Evolutionary conservation across 352 stramenopile species (phyloP), one percentile per base, ranked within the genome.

Genomic region (Pythium aristosporum): DNA sequence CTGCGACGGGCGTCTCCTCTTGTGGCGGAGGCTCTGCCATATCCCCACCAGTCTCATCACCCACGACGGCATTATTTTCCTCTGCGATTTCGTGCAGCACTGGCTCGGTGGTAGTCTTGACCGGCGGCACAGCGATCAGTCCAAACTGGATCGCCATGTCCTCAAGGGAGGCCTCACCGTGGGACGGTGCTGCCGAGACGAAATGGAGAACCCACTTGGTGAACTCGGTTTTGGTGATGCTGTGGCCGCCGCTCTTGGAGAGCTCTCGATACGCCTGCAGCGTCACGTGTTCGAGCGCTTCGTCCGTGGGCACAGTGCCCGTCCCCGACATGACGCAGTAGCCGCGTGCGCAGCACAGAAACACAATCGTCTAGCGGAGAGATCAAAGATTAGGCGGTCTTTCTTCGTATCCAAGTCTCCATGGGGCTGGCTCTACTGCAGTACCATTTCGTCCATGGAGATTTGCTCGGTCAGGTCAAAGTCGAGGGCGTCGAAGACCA

Each of bases 391-490:
- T 30, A 30, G 25, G 5, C 5, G 25, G 25, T 30, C 25, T 30
- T 5, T 30, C 25, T 30, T 30, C 25, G 25, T n/a, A 30, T 5
- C 25, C 25, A 5, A 30, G 25, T 30, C 25, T 30, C 25, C 25
- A 30, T 30, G 25, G 25, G 25, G 25, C 25, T 30, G 25, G 25
- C 1, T 30, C 25, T 30, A 30, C 25, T 30, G 50, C 1, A 51
- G 5, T 60, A 88, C 77, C 82, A 89, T 88, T 59, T 91, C 82
- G 60, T 91, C 82, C 76, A 91, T 88, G 3, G 82, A 87, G 56
- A 89, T 87, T 54, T 88, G 68, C 53, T 87, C 79, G 0, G 80
- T 91, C 46, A 71, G 63, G 67, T 87, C 79, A 67, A 91, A 91
- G 62, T 91, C 82, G 41, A 91, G 75, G 9, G 80, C 78, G n/a